Evolutionary conservation across 129 eudicot genomes (phyloP), one percentile per base, ranked within the genome.

Genomic region (Flaveria linearis): DNA sequence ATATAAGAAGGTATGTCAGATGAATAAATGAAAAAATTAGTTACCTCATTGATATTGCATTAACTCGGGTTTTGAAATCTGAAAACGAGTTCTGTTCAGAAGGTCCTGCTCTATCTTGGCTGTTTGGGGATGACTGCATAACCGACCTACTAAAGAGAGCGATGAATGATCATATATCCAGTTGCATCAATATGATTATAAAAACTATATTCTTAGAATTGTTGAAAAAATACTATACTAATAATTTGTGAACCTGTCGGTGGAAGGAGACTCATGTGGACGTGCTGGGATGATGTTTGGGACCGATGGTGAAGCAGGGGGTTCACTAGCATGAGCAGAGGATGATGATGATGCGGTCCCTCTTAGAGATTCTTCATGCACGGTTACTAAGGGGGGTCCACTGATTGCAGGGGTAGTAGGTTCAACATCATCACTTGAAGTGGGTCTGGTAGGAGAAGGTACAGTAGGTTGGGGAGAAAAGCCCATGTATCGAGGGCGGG

Each of bases 51-150:
- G 98, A 93, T 70, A 93, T 75, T 52, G 96, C 84, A 74, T 84
- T 90, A 47, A 93, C 75, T 71, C 92, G 89, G 79, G 98, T 83
- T 80, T 90, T 93, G 23, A 90, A 76, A 74, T 93, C 98, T 9
- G 98, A 88, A 82, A 93, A 86, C 12, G 98, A 86, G 68, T 86
- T 92, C n/a, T 86, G 60, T 68, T 93, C 96, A 22, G 98, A 93
- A 61, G 98, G 88, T 23, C 98, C 96, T 43, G 95, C 96, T 82
- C 91, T 84, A 76, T 90, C 98, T 66, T 88, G 91, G 80, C 77
- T 86, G 80, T 71, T 80, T 4, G 92, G 88, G 28, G 89, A 86
- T 55, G 89, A 78, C 50, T 84, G 96, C 82, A 51, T 76, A 64
- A 88, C 87, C 33, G 89, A 79, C 85, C 90, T 89, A 47, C 83